phyloP scores from a whole-genome alignment of 768 basidiomycete genomes.

The Suillus weaverae region DNA sequence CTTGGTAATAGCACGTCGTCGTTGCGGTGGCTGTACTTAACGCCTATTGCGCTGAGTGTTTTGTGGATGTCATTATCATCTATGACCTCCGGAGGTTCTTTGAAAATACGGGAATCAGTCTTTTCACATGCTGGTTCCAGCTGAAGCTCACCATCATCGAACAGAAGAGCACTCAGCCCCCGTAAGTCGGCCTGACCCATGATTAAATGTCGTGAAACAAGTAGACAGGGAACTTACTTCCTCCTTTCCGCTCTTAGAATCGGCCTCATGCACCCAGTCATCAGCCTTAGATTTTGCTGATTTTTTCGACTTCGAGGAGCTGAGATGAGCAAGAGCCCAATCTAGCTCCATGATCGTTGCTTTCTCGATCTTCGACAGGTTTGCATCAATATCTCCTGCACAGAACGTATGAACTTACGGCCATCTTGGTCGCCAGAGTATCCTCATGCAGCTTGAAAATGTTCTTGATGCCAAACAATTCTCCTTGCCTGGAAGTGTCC shows the following conservation, averaged over 20 bases:
- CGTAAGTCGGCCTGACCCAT: slow-evolving; percentile 48
- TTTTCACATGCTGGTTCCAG: not conserved
- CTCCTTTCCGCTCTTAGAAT: slow-evolving; percentile 45
- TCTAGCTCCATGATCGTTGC: slow-evolving; percentile 74
- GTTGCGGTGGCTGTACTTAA: slow-evolving; percentile 75
- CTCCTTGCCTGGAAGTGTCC: slow-evolving; percentile 70
- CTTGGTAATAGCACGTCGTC: slow-evolving; percentile 69
- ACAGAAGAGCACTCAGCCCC: slow-evolving; percentile 65
- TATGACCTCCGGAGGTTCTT: slow-evolving; percentile 40
- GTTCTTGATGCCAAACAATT: slow-evolving; percentile 83
- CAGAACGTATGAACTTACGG: slow-evolving; percentile 44
- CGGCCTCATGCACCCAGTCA: slow-evolving; percentile 47
- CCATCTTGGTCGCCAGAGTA: slow-evolving; percentile 68
- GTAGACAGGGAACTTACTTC: slow-evolving; percentile 14
- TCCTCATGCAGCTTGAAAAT: slow-evolving; percentile 79
- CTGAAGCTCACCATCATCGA: slow-evolving; percentile 58
- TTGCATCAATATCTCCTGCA: not conserved
- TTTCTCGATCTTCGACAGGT: slow-evolving; percentile 62
- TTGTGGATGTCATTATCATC: slow-evolving; percentile 54
- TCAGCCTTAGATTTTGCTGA: slow-evolving; percentile 32
- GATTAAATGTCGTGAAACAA: not conserved
- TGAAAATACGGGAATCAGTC: slow-evolving; percentile 4
- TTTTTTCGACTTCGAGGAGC: slow-evolving; percentile 41
- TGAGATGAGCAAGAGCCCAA: slow-evolving; percentile 76
- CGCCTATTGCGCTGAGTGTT: slow-evolving; percentile 58